These are phyloP conservation scores for Perkinsus marinus DNA, from an alignment of 169 alveolate species.

Conservation along the genomic window DNA sequence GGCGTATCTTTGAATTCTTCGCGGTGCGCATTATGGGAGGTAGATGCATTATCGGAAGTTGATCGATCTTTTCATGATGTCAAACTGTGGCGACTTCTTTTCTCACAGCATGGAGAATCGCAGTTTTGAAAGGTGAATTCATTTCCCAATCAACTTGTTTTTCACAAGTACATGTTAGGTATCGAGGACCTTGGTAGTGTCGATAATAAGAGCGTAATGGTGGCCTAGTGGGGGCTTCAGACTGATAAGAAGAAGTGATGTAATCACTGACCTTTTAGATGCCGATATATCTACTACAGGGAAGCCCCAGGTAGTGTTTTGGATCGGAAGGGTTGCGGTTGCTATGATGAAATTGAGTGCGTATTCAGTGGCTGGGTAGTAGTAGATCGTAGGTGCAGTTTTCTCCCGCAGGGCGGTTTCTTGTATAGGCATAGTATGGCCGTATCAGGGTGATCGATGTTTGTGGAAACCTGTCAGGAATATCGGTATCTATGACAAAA, in stretches of 20 bases:
- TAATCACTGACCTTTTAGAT: neutral
- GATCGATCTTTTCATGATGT: neutral
- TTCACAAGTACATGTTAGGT: neutral
- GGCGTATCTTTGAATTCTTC: too few relatives aligned
- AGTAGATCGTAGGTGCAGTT: too few relatives aligned
- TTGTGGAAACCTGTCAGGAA: too few relatives aligned
- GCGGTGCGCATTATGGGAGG: neutral
- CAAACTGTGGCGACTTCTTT: neutral
- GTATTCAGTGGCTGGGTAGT: neutral
- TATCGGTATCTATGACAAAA: too few relatives aligned
- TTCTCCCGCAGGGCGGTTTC: too few relatives aligned
- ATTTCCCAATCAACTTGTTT: neutral
- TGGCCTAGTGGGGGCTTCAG: neutral
- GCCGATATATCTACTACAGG: neutral
- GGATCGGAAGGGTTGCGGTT: neutral
- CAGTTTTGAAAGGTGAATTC: neutral
- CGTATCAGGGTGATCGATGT: too few relatives aligned
- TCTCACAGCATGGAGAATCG: neutral
- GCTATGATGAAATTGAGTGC: too few relatives aligned
- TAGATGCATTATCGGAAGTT: neutral
- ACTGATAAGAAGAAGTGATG: neutral
- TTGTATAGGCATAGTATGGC: too few relatives aligned
- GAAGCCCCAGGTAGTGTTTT: neutral
- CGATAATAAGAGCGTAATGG: neutral
- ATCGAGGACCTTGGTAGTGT: neutral